Base-by-base conservation (phyloP, 345 rosid species). In the Brassica rapa region DNA sequence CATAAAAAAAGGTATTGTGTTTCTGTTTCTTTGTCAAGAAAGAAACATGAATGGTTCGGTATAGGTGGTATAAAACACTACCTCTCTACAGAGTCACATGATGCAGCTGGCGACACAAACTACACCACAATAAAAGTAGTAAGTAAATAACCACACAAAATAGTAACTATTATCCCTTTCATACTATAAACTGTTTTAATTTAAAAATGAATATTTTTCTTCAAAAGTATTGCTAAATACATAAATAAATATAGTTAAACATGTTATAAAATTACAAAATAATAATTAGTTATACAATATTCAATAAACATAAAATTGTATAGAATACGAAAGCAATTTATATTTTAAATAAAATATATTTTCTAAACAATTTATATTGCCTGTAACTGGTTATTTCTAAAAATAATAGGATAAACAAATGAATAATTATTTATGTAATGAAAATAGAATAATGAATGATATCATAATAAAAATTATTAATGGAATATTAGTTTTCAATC, bases 91-190 rank as follows among this genome's bases (percentile, higher is more conserved):
- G 27, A 62, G 43, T 62, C 55, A 56, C 73, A 64, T 39, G 61
- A 53, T 68, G 78, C 69, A 79, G 82, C 78, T 79, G 82, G 78
- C 71, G 35, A 79, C 71, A 74, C 66, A 53, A 33, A 62, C 74
- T 66, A 68, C 25, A 68, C 64, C 73, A 79, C 77, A 41, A 19
- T 37, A 12, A 71, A 53, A 77, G 2, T 62, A 24, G 24, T 23
- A 53, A 51, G n/a, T 11, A 70, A 69, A 33, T 8, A 61, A 70
- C 56, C 41, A 70, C 8, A 63, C 23, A 72, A 24, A 27, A 43
- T 21, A 41, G 46, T 68, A 29, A 0, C 15, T 23, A 27, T 46
- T 46, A 46, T 46, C 53, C 15, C 53, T 12, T 46, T 46, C 53
- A 46, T 46, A 46, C 14, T 4, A 46, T 46, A 46, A 12, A 46